These are phyloP conservation scores for Atkinsonella hypoxylon DNA, from an alignment of 2,329 filamentous ascomycete species.

Conservation along the genomic window DNA sequence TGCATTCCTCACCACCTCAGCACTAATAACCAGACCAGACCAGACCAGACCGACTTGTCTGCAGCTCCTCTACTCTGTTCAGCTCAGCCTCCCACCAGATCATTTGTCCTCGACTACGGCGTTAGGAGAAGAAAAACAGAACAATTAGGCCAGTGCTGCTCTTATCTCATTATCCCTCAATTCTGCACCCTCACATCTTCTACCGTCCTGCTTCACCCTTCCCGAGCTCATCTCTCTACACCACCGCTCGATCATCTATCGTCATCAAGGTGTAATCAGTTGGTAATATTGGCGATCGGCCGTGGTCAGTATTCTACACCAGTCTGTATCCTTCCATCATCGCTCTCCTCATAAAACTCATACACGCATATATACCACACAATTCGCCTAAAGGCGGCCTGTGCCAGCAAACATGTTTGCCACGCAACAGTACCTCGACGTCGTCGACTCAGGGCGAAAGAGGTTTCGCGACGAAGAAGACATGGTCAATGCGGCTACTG, in stretches of 20 bases:
- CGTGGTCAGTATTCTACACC: background rate
- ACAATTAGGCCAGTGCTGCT: background rate
- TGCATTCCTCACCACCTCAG: background rate
- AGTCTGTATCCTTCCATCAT: background rate
- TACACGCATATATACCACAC: background rate
- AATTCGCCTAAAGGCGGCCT: background rate
- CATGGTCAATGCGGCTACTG: constrained; percentile 22
- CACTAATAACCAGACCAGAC: too few relatives aligned
- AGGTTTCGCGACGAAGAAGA: constrained; percentile 35
- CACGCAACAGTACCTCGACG: constrained; percentile 20
- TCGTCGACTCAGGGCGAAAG: constrained; percentile 28
- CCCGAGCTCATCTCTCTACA: background rate
- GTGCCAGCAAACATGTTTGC: constrained; percentile 23
- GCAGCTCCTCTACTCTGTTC: background rate
- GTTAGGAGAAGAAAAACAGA: background rate
- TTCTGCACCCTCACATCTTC: background rate
- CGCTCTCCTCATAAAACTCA: background rate
- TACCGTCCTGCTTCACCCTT: background rate
- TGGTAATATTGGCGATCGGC: background rate
- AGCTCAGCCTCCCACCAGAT: background rate
- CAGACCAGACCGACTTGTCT: constrained; percentile 2
- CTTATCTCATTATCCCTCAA: background rate
- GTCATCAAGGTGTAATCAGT: background rate
- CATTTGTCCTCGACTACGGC: background rate
- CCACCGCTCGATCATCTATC: background rate